Base-by-base conservation (phyloP, 169 alveolate species). In the Plasmodium chabaudi region DNA sequence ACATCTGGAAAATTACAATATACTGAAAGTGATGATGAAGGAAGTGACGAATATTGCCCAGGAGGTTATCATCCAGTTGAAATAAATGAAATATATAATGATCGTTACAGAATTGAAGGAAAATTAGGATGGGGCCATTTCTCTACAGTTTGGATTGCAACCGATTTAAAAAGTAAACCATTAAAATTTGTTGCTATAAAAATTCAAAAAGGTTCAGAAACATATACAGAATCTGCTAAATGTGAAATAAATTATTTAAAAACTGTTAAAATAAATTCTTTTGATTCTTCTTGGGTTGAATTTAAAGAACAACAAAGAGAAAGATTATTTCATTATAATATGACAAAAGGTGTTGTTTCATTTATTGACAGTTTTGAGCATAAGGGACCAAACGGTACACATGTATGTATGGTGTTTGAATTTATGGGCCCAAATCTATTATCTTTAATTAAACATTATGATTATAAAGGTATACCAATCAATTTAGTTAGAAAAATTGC, bases 81-180 rank as follows among this genome's bases (percentile, higher is more conserved):
- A 77, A 92, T 97, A 55, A 99, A 99, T 21, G 99, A 98, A 90
- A 94, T 97, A 17, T 96, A 98, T 82, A 86, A 94, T 42, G 96
- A 94, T 46, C 95, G 99, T 69, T 98, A 98, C 92, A 96, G 98
- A 53, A 96, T 98, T 42, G 98, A 98, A 89, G 97, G 98, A 79
- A 99, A 99, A 93, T 95, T 99, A 60, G 99, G 99, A 7, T 98
- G 99, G 99, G 99, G 99, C 7, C 99, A 98, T 89, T 99, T 99
- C 94, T 96, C 99, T 53, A 99, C 99, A 0, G 99, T 98, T 19
- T 99, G 99, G 99, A 96, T 99, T 44, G 98, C 99, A n/a, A 94
- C 97, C 39, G 99, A 98, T 91, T 88, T 93, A 56, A 69, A 89
- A 71, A 89, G 92, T 25, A 95, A 95, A 59, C 96, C 97, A 55